A percentile compares a stretch with the other conserved stretches of the same genome.
Evolutionary conservation across 2,329 filamentous ascomycete genomes (phyloP).

Genomic region (Fusarium sambucinum): DNA sequence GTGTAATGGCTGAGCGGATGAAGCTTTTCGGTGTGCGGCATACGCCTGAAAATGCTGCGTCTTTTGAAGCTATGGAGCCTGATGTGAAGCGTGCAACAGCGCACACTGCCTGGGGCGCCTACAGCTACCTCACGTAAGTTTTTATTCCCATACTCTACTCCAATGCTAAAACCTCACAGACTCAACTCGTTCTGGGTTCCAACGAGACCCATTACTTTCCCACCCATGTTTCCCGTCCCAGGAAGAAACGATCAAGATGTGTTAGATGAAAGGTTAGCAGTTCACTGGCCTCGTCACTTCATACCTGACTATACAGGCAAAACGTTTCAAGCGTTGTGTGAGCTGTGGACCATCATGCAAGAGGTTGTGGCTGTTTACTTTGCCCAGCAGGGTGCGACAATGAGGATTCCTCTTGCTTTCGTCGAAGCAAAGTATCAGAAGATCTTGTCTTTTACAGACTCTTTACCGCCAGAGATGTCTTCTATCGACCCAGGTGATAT

Average conservation of each 20-base stretch:
- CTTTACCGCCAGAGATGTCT: conserved; percentile 11
- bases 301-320: conserved; percentile 30
- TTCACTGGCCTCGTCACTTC: conserved; percentile 31
- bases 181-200: conserved; percentile 26
- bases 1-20: conserved; percentile 19
- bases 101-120: conserved; percentile 22
- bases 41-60: conserved; percentile 25
- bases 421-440: conserved; percentile 29
- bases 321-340: conserved; percentile 33
- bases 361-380: conserved; percentile 35
- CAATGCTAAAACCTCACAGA: conserved; percentile 1
- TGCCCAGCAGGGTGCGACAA: not conserved
- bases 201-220: conserved; percentile 20
- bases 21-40: conserved; percentile 24
- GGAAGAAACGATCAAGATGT: conserved; percentile 12
- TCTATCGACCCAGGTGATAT: not conserved
- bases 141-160: accelerated
- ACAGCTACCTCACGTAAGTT: conserved; percentile 33
- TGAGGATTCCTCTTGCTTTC: conserved; percentile 22
- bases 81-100: conserved; percentile 22
- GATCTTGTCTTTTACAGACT: conserved; percentile 23
- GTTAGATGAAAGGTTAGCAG: conserved; percentile 32
- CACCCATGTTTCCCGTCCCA: conserved; percentile 31
- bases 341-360: conserved; percentile 38
- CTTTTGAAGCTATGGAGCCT: conserved; percentile 3